Evolutionary conservation across 495 filamentous ascomycete genomes (phyloP), one percentile per base, ranked within the genome.

Genomic region (Podospora tetraspora): DNA sequence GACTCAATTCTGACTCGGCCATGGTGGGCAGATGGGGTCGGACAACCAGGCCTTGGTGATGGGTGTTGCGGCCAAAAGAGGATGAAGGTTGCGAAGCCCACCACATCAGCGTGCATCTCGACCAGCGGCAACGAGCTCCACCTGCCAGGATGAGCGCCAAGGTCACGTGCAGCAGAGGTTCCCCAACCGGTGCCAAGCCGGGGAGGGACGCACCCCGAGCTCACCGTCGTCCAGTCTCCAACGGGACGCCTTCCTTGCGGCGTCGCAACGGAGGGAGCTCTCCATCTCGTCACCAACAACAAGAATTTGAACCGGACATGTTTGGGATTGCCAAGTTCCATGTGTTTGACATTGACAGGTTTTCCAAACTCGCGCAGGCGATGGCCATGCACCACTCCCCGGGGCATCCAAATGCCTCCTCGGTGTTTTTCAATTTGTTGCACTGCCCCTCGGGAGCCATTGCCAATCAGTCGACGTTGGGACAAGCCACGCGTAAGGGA

Each of bases 1-100:
- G 95, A 60, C 90, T 83, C 32, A 90, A 77, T 65, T 90, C 89
- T 66, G 86, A 87, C 64, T 90, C 89, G 64, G 85, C 83, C 89
- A 91, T 93, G 68, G 64, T 87, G 63, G 61, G 64, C 34, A 58
- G 59, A n/a, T 61, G 19, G 30, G 62, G 66, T 12, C 27, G 62
- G 57, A 34, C 23, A 32, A 25, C 13, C 24, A 32, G 30, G n/a
- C 58, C 21, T 67, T 24, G 57, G 7, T 19, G 1, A 30, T 7
- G 29, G 24, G n/a, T 21, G n/a, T 21, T 61, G 57, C 16, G 11
- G 8, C 27, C 29, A 25, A 57, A 52, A 23, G 12, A 62, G 60
- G 23, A 9, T 62, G 29, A 22, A 34, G 34, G 34, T 37, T 34
- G 59, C n/a, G 59, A n/a, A 43, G 61, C 32, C 21, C 62, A 52